phyloP scores from a whole-genome alignment of 805 yeast genomes.

The Wickerhamiella hasegawae region DNA sequence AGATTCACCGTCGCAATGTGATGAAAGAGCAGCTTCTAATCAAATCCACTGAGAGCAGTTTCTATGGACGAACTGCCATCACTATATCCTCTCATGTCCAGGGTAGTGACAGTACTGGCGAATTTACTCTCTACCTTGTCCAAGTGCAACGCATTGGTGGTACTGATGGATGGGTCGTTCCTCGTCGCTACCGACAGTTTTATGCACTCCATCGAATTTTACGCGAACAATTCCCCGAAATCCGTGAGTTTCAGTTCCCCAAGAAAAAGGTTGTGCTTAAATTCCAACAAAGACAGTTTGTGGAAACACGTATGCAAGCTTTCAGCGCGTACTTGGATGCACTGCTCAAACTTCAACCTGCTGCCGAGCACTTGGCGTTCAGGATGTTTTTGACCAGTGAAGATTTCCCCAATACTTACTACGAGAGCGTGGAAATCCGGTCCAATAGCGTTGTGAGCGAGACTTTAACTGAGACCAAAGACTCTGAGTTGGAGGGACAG shows the following conservation, averaged over 20 bases:
- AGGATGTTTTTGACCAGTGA: constrained; percentile 68
- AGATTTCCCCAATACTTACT: constrained; percentile 27
- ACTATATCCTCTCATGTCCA: constrained; percentile 33
- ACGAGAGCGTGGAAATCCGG: constrained; percentile 2
- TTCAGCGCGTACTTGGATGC: constrained; percentile 47
- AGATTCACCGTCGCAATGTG: constrained; percentile 55
- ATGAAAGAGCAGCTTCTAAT: constrained; percentile 68
- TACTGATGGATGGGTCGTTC: constrained; percentile 68
- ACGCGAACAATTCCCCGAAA: constrained; percentile 33
- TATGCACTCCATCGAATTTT: constrained; percentile 52
- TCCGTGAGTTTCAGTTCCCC: constrained; percentile 36
- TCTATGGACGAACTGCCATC: constrained; percentile 33
- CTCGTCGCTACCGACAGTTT: constrained; percentile 77
- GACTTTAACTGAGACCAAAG: constrained; percentile 3
- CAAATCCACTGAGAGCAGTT: constrained; percentile 65
- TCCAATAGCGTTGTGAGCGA: constrained; percentile 10
- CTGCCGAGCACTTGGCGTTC: constrained; percentile 59
- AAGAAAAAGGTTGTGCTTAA: constrained; percentile 44
- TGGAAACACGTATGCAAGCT: constrained; percentile 45
- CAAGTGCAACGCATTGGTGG: constrained; percentile 43
- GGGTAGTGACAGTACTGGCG: constrained; percentile 34
- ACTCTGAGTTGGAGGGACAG: neutral
- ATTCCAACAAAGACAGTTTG: constrained; percentile 45
- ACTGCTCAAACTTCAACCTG: constrained; percentile 43
- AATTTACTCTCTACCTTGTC: constrained; percentile 54